These are phyloP conservation scores for Alternaria gaisen DNA, from an alignment of 2,329 filamentous ascomycete genomes.

Conservation along the genomic window DNA sequence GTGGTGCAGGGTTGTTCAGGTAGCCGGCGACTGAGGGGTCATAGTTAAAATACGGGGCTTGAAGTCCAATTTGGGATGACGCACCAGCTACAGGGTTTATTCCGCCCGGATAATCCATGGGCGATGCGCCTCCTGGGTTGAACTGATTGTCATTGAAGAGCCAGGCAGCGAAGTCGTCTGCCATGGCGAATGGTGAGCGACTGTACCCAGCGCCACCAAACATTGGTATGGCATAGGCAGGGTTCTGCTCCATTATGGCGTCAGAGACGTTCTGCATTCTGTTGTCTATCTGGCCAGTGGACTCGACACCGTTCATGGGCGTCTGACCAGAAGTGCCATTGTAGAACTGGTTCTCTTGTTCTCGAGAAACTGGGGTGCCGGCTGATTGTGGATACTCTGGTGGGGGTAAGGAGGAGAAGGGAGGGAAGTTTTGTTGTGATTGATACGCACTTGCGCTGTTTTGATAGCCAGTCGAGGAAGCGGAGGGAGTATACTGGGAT, in stretches of 20 bases:
- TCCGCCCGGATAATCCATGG: constrained; percentile 48
- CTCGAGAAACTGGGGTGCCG: constrained; percentile 48
- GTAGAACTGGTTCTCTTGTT: constrained; percentile 48
- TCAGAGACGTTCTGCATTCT: constrained; percentile 50
- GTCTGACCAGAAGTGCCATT: constrained; percentile 47
- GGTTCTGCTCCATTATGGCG: constrained; percentile 55
- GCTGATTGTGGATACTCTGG: constrained; percentile 59
- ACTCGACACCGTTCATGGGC: constrained; percentile 51
- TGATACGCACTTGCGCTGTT: constrained; percentile 60
- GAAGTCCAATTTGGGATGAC: constrained; percentile 53
- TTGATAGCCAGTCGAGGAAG: constrained; percentile 53
- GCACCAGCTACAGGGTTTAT: constrained; percentile 52
- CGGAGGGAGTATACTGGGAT: constrained; percentile 58
- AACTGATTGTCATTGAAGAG: constrained; percentile 76
- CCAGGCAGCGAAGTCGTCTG: constrained; percentile 87
- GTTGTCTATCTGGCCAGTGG: constrained; percentile 45
- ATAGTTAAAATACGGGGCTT: constrained; percentile 61
- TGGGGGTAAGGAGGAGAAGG: constrained; percentile 68
- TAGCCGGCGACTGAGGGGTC: constrained; percentile 60
- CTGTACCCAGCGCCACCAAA: constrained; percentile 86
- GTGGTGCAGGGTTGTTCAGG: constrained; percentile 60
- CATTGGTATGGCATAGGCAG: constrained; percentile 77
- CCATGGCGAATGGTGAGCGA: constrained; percentile 86
- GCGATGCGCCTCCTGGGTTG: constrained; percentile 46
- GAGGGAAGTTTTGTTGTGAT: constrained; percentile 68